Evolutionary conservation across 306 rosid genomes (phyloP).

Genomic region (Abrus precatorius): DNA sequence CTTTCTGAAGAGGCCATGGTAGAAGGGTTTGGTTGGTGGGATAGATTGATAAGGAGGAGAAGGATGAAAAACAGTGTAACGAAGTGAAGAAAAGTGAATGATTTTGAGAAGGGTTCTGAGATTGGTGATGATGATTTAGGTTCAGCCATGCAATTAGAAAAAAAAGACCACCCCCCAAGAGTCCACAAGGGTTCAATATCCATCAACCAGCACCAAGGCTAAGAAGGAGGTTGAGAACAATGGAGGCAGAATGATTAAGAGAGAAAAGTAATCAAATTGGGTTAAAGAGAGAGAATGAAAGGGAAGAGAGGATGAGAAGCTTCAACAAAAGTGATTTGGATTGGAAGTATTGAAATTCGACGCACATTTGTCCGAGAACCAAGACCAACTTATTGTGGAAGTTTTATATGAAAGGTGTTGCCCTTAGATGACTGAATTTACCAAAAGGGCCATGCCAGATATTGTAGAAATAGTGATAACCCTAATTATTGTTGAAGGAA

Average conservation of each 20-base stretch:
- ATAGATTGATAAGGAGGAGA: conserved; percentile 64
- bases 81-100: conserved; percentile 56
- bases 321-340: conserved; percentile 78
- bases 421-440: conserved; percentile 50
- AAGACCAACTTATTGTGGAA: conserved; percentile 60
- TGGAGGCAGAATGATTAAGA: conserved; percentile 29
- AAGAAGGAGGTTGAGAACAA: conserved; percentile 44
- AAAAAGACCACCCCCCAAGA: conserved; percentile 97
- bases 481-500: conserved; percentile 10
- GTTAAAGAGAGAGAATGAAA: conserved; percentile 23
- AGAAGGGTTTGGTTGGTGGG: conserved; percentile 58
- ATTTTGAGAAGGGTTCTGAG: conserved; percentile 60
- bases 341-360: conserved; percentile 73
- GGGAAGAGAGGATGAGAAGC: conserved; percentile 61
- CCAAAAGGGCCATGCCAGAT: conserved; percentile 55
- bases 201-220: conserved; percentile 92
- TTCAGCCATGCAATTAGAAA: conserved; percentile 95
- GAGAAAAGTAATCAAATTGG: conserved; percentile 32
- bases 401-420: conserved; percentile 63
- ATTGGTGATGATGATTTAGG: conserved; percentile 57
- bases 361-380: conserved; percentile 66
- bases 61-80: conserved; percentile 69
- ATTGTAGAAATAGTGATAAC: neutral
- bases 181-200: conserved; percentile 99
- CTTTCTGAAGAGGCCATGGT: conserved; percentile 54